These are phyloP conservation scores for Neopestalotiopsis sp. DNA, from an alignment of 2,329 filamentous ascomycete species.

Conservation along the genomic window DNA sequence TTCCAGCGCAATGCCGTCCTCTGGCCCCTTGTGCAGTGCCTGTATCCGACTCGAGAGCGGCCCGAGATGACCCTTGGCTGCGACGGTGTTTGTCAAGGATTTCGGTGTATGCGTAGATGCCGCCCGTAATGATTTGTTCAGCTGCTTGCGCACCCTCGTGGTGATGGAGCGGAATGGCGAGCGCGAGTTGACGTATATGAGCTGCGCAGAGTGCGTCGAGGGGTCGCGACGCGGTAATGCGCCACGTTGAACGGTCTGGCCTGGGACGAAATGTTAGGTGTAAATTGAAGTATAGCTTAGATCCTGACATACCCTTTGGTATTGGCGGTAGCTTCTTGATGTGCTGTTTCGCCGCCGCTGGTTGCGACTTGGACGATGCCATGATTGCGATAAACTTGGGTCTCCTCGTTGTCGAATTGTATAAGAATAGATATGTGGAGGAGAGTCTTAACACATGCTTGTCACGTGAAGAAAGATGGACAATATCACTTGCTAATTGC, in stretches of 20 bases:
- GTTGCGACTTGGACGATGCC: constrained; percentile 5
- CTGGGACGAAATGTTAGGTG: constrained; percentile 37
- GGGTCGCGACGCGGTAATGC: constrained; percentile 49
- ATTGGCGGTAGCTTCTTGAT: constrained; percentile 35
- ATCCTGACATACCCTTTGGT: constrained; percentile 30
- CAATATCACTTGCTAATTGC: too few relatives aligned
- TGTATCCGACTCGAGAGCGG: constrained; percentile 52
- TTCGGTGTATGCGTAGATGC: constrained; percentile 31
- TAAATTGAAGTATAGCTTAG: not conserved
- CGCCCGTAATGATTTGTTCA: constrained; percentile 56
- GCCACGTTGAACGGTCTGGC: constrained; percentile 54
- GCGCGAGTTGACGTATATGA: constrained; percentile 68
- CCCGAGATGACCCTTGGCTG: constrained; percentile 45
- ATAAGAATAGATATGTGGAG: not conserved
- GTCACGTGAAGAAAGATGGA: not conserved
- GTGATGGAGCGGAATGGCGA: constrained; percentile 73
- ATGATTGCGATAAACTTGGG: not conserved
- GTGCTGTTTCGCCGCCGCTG: constrained; percentile 22
- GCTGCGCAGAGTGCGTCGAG: constrained; percentile 37
- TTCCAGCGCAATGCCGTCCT: constrained; percentile 37
- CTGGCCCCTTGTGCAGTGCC: constrained; percentile 40
- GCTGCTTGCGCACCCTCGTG: constrained; percentile 67
- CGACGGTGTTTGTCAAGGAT: constrained; percentile 40
- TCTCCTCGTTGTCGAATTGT: not conserved
- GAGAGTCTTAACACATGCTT: not conserved